phyloP scores from a whole-genome alignment of 768 basidiomycete genomes.

The Termitomyces sp. region DNA sequence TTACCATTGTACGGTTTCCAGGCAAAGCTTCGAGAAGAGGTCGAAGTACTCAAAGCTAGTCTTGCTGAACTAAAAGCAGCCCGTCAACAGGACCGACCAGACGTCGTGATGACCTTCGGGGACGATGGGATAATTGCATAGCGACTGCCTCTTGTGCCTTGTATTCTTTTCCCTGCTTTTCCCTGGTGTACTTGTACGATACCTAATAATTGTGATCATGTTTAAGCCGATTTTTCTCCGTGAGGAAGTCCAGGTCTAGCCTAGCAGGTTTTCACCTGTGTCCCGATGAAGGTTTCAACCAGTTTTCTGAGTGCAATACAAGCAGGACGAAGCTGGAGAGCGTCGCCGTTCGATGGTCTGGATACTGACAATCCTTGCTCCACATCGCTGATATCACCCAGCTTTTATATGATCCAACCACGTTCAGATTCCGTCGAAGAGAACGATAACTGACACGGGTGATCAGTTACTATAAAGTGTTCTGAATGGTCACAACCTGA shows the following conservation, averaged over 20 bases:
- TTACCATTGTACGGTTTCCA: conserved; percentile 18
- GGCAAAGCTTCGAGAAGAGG: conserved; percentile 58
- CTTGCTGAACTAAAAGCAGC: conserved; percentile 42
- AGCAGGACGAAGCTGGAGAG: too few relatives aligned
- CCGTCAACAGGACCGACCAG: conserved; percentile 14
- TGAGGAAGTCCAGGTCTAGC: neutral
- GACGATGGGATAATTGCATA: conserved; percentile 10
- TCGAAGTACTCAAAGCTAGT: conserved; percentile 50
- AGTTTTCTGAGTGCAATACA: too few relatives aligned
- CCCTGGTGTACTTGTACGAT: neutral
- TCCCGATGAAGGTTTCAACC: too few relatives aligned
- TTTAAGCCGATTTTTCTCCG: neutral
- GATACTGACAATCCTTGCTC: too few relatives aligned
- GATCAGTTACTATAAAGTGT: neutral
- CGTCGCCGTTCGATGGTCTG: neutral
- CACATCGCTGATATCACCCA: neutral
- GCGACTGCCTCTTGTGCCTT: neutral
- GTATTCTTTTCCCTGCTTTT: neutral
- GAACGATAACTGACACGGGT: neutral
- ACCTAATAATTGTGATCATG: neutral
- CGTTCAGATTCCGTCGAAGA: neutral
- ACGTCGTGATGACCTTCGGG: conserved; percentile 9
- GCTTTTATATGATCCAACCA: neutral
- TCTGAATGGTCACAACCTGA: neutral
- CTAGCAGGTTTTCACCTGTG: neutral